Evolutionary conservation across 139 green algal genomes (phyloP), one percentile per base, ranked within the genome.

Genomic region (Coccomyxa sp.): DNA sequence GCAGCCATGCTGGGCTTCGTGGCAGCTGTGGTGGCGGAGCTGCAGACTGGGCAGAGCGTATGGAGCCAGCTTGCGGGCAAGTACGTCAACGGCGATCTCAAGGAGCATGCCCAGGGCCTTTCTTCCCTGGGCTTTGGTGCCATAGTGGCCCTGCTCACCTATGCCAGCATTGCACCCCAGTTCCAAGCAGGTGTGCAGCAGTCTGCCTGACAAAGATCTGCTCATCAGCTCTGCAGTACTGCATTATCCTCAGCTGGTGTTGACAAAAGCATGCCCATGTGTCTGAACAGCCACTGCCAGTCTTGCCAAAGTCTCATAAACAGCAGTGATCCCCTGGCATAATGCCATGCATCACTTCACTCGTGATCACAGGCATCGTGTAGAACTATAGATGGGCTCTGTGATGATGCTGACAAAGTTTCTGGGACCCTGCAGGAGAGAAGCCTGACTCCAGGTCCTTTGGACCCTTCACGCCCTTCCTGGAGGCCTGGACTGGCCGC

Each of bases 1-100:
- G 71, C 71, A 27, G 82, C 86, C 79, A 93, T 93, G 89, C 15
- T 91, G 27, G 89, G 68, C 28, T 87, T 93, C 59, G 82, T 89
- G 14, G 88, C 89, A 14, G 86, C 89, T 14, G 58, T 88, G 58
- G 80, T 79, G 51, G 85, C 86, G 9, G 89, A 93, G 88, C 59
- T 91, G 63, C 75, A 58, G 45, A 83, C 67, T 38, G 58, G 78
- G 82, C 67, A 93, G 89, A 80, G 67, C 45, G 80, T 91, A 30
- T 77, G 71, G 71, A 77, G 27, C 27, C 71, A 77, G 71, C 28
- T 77, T 32, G 71, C 71, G 25, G 71, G 71, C 71, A 77, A 38
- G 71, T 45, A 30, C 12, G n/a, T 16, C 71, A 77, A 77, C n/a
- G 71, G 71, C 27, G 27, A 77, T 1, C 23, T 77, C 23, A 30